Percentiles rank a stretch among this genome's conserved stretches.
Conservation (phyloP, 257 asterid species). For the Eucommia ulmoides region DNA sequence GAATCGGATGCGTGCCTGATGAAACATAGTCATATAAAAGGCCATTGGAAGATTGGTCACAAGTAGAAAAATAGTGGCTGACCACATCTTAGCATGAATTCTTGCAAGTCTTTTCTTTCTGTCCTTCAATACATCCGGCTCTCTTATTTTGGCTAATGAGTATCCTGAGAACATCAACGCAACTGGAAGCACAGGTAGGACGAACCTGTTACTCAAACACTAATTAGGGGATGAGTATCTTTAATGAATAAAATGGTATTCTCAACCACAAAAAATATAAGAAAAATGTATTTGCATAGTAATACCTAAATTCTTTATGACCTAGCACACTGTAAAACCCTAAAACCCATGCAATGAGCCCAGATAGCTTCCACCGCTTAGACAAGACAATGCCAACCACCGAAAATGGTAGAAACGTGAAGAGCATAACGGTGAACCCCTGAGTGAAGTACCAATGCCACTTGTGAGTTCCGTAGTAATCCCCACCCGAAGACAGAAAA, state of each 20-base stretch:
- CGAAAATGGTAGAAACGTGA: slow-evolving; percentile 66
- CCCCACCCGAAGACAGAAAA: slow-evolving; percentile 91
- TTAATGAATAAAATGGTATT: slow-evolving; percentile 12
- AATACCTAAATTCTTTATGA: slow-evolving; percentile 96
- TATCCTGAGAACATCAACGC: slow-evolving; percentile 80
- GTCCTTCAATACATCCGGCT: slow-evolving; percentile 13
- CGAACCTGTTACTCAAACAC: slow-evolving; percentile 74
- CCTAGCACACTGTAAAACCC: slow-evolving; percentile 85
- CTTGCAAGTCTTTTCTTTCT: slow-evolving; percentile 20
- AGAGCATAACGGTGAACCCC: slow-evolving; percentile 91
- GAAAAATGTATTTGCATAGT: background rate
- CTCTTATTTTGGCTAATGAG: slow-evolving; percentile 43
- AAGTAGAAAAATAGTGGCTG: slow-evolving; percentile 44
- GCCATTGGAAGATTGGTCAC: slow-evolving; percentile 89
- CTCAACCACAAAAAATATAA: slow-evolving; percentile 3
- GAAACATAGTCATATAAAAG: slow-evolving; percentile 80
- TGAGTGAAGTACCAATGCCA: slow-evolving; percentile 99
- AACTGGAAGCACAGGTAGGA: slow-evolving; percentile 91
- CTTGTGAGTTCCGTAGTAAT: slow-evolving; percentile 96
- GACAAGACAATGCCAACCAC: slow-evolving; percentile 54
- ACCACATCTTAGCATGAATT: slow-evolving; percentile 21
- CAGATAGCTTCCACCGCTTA: slow-evolving; percentile 67
- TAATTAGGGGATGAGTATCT: slow-evolving; percentile 32
- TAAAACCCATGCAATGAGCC: slow-evolving; percentile 74
- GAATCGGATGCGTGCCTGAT: slow-evolving; percentile 58